Conservation (phyloP, 1,139 yeast genomes). For the Taphrina wiesneri region DNA sequence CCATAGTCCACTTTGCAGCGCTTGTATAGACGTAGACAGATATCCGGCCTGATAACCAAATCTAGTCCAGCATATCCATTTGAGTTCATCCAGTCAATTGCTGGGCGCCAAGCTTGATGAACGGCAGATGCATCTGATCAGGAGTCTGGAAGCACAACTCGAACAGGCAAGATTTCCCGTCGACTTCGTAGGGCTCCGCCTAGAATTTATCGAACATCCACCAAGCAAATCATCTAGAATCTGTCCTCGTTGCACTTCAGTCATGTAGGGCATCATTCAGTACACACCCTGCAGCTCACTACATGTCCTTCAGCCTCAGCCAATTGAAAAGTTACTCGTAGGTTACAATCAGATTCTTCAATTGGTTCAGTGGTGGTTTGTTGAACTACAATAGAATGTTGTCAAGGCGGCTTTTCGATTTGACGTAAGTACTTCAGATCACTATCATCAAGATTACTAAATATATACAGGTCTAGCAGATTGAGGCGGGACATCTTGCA, state of each 20-base stretch:
- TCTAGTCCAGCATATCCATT: too few species aligned
- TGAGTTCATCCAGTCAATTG: too few species aligned
- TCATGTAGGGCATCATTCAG: too few species aligned
- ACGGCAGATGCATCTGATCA: too few species aligned
- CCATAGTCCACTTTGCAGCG: background rate
- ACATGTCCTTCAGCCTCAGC: background rate
- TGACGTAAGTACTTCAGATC: background rate
- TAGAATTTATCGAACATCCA: background rate
- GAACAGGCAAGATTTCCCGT: too few species aligned
- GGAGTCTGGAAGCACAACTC: too few species aligned
- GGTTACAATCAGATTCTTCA: too few species aligned
- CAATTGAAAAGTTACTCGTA: too few species aligned
- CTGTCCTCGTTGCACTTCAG: background rate
- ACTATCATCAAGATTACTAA: background rate
- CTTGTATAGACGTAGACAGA: background rate
- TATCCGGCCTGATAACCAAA: too few species aligned
- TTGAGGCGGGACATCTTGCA: background rate
- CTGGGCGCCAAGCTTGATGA: too few species aligned
- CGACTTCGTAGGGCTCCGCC: background rate
- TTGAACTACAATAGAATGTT: background rate
- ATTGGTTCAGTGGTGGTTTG: background rate
- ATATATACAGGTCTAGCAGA: background rate
- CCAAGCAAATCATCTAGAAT: too few species aligned
- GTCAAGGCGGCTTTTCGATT: constrained; percentile 2
- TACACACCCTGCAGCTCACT: too few species aligned